Evolutionary conservation across 2,329 filamentous ascomycete species (phyloP), one percentile per base, ranked within the genome.

Genomic region (Sclerotinia sclerotiorum): DNA sequence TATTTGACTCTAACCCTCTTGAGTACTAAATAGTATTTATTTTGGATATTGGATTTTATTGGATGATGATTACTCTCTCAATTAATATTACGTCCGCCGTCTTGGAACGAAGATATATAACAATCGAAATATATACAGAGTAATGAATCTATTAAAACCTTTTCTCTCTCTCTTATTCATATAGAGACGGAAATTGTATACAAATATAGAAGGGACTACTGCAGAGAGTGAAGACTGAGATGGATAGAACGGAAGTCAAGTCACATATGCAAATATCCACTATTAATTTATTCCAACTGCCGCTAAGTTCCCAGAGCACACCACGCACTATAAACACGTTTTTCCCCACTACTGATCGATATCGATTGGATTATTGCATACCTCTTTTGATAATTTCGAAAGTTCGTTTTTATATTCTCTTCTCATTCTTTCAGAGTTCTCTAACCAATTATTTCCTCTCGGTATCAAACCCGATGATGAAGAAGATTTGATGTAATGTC

Each of bases 261-360:
- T 48, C 42, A 61, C 57, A 48, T 10, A 32, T 61, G 27, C 10
- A 2, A 32, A n/a, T 35, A 35, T 35, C 44, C 58, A 61, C 44
- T 61, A 29, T 48, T 48, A 17, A 48, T 60, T 46, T 48, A 32
- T 61, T 49, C 8, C 24, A 61, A 61, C 44, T 61, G 44, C 58
- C 58, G 44, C 58, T 49, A 61, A 49, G 19, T 61, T 48, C 48
- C 27, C 57, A 61, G 11, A 35, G 44, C 44, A 49, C 58, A 61
- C 27, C 44, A 27, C 58, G 58, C 58, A 49, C 13, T 21, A 19
- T 29, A 27, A 49, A 32, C 44, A 49, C 46, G 44, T 49, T 62
- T 51, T 35, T 62, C 46, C 35, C 44, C 58, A 62, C 58, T 49
- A 49, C 58, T n/a, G 29, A 24, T 15, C 39, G 58, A 48, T 49